These are phyloP conservation scores for Chytriomyces confervae DNA, from an alignment of 192 early-diverging fungal genomes.

Conservation along the genomic window DNA sequence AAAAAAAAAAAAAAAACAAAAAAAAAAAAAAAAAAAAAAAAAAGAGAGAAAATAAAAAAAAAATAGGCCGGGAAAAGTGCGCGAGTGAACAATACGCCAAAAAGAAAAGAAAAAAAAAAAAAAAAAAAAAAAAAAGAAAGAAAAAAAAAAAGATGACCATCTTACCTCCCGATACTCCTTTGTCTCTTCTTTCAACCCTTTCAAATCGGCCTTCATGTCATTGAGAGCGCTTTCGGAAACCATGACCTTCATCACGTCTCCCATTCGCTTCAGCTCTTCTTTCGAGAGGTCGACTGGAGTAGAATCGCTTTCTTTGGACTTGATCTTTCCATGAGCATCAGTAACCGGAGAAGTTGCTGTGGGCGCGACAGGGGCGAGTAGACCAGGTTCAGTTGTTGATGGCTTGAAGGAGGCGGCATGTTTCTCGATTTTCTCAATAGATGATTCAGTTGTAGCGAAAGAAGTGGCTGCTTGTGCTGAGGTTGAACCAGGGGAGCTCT, in stretches of 20 bases:
- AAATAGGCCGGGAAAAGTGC: no score
- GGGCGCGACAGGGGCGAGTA: not conserved
- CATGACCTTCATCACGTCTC: constrained; percentile 53
- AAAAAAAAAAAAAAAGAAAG: no score
- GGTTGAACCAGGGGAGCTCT: not conserved
- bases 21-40: no score
- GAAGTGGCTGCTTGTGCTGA: constrained; percentile 4
- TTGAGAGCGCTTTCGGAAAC: constrained; percentile 51
- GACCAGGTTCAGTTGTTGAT: no score
- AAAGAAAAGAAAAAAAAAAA: no score
- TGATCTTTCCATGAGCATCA: not conserved
- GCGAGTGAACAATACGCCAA: no score
- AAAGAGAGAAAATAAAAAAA: no score
- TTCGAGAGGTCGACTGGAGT: constrained; percentile 43
- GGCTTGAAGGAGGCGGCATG: no score
- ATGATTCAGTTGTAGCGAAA: not conserved
- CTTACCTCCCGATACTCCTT: constrained; percentile 57
- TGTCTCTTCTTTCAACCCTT: constrained; percentile 53
- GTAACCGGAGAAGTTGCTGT: not conserved
- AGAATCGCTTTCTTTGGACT: constrained; percentile 7
- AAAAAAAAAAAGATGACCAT: no score
- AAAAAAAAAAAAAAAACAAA: no score
- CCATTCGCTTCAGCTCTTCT: constrained; percentile 49
- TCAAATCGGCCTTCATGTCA: constrained; percentile 52
- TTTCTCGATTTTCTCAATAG: no score